These are phyloP conservation scores for Trichosporon coremiiforme DNA, from an alignment of 1,284 basidiomycete species.

Conservation along the genomic window DNA sequence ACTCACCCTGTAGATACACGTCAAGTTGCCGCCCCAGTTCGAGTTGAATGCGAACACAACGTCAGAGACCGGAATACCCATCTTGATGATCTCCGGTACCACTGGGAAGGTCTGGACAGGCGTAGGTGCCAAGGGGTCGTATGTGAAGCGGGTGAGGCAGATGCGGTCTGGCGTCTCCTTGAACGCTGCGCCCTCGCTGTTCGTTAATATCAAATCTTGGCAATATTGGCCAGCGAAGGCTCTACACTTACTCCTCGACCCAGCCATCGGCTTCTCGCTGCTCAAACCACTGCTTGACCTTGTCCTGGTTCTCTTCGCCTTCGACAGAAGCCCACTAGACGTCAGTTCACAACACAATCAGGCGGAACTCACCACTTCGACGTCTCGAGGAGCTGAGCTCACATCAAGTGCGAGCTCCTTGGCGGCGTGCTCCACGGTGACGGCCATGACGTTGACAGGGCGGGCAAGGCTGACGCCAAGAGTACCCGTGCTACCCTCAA, in stretches of 20 bases:
- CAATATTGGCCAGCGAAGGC: neutral
- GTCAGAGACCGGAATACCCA: constrained; percentile 76
- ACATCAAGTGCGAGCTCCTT: constrained; percentile 75
- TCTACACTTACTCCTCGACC: neutral
- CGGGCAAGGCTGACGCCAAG: constrained; percentile 77
- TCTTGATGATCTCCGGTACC: constrained; percentile 64
- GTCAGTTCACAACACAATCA: constrained; percentile 2
- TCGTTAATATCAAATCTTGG: constrained; percentile 38
- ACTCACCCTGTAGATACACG: constrained; percentile 83
- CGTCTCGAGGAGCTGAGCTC: constrained; percentile 74
- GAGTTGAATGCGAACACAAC: constrained; percentile 75
- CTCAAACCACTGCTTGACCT: constrained; percentile 57
- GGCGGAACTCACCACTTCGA: constrained; percentile 63
- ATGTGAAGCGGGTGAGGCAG: constrained; percentile 74
- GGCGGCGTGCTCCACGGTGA: constrained; percentile 87
- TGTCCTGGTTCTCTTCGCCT: constrained; percentile 68
- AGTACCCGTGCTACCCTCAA: constrained; percentile 73
- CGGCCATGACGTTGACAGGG: constrained; percentile 66
- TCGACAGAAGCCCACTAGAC: constrained; percentile 77
- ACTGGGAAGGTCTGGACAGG: constrained; percentile 87
- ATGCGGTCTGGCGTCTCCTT: constrained; percentile 49
- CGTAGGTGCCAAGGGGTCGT: constrained; percentile 68
- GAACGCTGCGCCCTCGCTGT: neutral
- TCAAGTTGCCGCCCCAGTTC: constrained; percentile 87
- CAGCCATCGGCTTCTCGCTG: constrained; percentile 17